phyloP scores from a whole-genome alignment of 768 basidiomycete species.

The Mycena rosella region DNA sequence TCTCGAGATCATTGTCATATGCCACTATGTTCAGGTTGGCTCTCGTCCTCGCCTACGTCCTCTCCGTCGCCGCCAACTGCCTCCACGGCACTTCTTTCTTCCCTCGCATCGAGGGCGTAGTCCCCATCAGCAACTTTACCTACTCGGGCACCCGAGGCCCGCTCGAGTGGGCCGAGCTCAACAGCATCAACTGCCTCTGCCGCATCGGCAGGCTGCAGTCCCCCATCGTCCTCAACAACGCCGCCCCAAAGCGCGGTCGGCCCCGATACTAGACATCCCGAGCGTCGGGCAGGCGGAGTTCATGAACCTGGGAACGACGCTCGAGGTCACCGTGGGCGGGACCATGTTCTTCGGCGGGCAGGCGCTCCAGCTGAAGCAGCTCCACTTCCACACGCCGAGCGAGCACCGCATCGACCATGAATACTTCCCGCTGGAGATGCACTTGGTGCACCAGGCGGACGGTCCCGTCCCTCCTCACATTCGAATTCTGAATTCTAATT shows the following conservation, averaged over 20 bases:
- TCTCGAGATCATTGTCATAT: no score
- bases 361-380: slow-evolving; percentile 6
- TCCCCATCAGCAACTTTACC: neutral
- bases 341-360: neutral
- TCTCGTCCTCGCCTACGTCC: neutral
- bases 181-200: neutral
- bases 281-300: neutral
- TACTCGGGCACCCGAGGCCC: neutral
- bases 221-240: slow-evolving; percentile 14
- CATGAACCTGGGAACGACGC: slow-evolving; percentile 14
- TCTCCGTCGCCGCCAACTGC: slow-evolving; percentile 14
- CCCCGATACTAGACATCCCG: neutral
- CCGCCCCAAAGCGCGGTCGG: neutral
- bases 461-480: neutral
- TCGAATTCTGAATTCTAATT: neutral
- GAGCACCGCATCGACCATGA: slow-evolving; percentile 20
- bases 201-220: neutral
- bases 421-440: slow-evolving; percentile 27
- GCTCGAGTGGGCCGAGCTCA: slow-evolving; percentile 8
- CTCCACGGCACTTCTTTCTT: slow-evolving; percentile 6
- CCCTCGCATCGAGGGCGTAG: neutral
- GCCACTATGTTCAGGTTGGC: neutral
- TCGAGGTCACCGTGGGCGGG: slow-evolving; percentile 11
- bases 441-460: slow-evolving; percentile 12
- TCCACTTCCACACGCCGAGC: slow-evolving; percentile 27